Evolutionary conservation across 257 asterid species (phyloP).

Genomic region (Nicotiana tabacum): DNA sequence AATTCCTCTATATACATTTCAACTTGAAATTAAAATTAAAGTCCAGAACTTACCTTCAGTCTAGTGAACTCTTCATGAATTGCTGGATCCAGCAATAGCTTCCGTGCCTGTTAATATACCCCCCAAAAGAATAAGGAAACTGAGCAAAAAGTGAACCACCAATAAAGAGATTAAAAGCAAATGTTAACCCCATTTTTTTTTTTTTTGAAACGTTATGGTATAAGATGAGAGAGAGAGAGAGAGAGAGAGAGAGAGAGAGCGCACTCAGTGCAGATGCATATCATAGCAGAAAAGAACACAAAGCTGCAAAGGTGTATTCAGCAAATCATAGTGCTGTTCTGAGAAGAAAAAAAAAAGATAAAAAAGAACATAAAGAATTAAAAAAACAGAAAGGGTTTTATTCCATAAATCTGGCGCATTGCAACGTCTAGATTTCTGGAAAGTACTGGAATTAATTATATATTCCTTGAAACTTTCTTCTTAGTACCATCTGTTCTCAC

Average conservation of each 20-base stretch:
- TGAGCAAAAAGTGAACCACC: not conserved
- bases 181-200: not conserved
- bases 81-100: conserved; percentile 88
- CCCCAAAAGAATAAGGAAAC: not conserved
- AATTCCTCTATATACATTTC: not conserved
- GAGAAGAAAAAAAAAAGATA: not conserved
- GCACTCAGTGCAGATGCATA: not conserved
- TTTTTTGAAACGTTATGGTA: too few species aligned
- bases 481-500: not conserved
- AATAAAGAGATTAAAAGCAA: not conserved
- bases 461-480: not conserved
- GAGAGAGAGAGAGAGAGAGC: not conserved
- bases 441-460: not conserved
- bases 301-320: not conserved
- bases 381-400: not conserved
- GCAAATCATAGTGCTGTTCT: not conserved
- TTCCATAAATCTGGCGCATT: not conserved
- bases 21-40: not conserved
- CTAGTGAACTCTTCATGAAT: conserved; percentile 95
- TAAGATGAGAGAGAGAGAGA: not conserved
- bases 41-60: conserved; percentile 51
- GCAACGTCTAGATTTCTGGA: not conserved
- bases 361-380: not conserved
- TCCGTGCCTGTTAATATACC: conserved; percentile 60
- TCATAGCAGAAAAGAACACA: not conserved